Conservation (phyloP, 495 filamentous ascomycete species). For the Collariella sp. region DNA sequence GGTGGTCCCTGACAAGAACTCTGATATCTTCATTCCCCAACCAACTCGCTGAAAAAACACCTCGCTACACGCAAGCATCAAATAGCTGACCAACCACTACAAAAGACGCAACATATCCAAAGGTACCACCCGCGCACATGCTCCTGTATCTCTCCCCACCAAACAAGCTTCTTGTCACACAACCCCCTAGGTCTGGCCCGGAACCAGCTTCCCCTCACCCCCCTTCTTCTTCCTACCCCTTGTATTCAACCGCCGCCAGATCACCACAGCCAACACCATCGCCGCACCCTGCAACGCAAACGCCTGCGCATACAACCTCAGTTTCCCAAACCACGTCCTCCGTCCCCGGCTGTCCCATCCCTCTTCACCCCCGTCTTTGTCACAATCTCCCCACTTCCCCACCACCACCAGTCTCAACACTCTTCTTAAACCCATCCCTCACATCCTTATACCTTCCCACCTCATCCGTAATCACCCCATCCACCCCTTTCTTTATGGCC, state of each 20-base stretch:
- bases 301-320: slow-evolving; percentile 14
- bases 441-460: slow-evolving; percentile 41
- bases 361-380: not conserved
- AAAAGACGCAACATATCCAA: no score
- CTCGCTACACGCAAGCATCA: no score
- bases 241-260: slow-evolving; percentile 14
- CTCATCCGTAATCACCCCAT: slow-evolving; percentile 52
- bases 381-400: not conserved
- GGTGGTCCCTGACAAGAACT: no score
- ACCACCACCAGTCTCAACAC: not conserved
- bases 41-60: no score
- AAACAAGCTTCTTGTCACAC: not conserved
- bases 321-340: not conserved
- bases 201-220: not conserved
- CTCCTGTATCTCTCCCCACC: not conserved
- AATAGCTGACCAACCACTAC: no score
- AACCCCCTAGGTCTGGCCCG: not conserved
- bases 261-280: slow-evolving; percentile 8
- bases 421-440: slow-evolving; percentile 19
- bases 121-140: no score
- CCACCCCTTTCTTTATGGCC: slow-evolving; percentile 38
- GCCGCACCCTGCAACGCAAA: slow-evolving; percentile 14
- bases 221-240: not conserved
- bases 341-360: not conserved
- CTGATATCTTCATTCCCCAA: no score